Evolutionary conservation across 768 basidiomycete genomes (phyloP).

Genomic region (Mrakia blollopis): DNA sequence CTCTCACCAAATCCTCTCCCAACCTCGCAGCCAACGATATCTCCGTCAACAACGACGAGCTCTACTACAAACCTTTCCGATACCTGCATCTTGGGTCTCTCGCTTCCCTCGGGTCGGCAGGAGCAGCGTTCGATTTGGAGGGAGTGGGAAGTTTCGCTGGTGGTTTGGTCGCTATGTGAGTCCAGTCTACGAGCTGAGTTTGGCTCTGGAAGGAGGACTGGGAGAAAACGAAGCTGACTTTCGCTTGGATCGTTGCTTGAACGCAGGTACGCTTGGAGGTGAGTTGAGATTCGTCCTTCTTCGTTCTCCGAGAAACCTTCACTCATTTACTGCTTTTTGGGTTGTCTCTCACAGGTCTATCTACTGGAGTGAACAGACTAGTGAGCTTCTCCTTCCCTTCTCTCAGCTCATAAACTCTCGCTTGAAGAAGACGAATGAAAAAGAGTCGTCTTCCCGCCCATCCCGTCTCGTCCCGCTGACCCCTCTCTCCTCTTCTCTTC

Average conservation of each 20-base stretch:
- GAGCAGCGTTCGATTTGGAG: slow-evolving; percentile 42
- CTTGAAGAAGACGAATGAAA: background rate
- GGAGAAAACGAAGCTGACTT: no score
- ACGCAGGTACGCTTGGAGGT: slow-evolving; percentile 17
- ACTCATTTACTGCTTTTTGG: background rate
- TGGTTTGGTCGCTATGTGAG: slow-evolving; percentile 55
- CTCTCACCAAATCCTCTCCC: slow-evolving; percentile 56
- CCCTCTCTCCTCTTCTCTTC: background rate
- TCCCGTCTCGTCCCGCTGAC: background rate
- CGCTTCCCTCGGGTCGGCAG: slow-evolving; percentile 42
- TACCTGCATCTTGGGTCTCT: slow-evolving; percentile 61
- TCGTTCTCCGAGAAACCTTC: background rate
- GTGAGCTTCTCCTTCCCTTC: background rate
- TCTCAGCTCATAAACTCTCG: background rate
- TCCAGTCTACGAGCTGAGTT: background rate
- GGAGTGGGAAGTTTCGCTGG: slow-evolving; percentile 58
- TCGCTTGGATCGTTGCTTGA: no score
- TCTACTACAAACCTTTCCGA: slow-evolving; percentile 61
- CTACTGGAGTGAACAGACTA: slow-evolving; percentile 75
- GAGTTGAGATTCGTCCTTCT: background rate
- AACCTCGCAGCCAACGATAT: slow-evolving; percentile 53
- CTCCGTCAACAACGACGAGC: slow-evolving; percentile 61
- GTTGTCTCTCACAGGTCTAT: slow-evolving; percentile 44
- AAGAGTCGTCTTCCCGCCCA: background rate
- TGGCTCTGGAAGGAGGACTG: no score